Evolutionary conservation across 345 rosid species (phyloP).

Genomic region (Eucalyptus urophylla): DNA sequence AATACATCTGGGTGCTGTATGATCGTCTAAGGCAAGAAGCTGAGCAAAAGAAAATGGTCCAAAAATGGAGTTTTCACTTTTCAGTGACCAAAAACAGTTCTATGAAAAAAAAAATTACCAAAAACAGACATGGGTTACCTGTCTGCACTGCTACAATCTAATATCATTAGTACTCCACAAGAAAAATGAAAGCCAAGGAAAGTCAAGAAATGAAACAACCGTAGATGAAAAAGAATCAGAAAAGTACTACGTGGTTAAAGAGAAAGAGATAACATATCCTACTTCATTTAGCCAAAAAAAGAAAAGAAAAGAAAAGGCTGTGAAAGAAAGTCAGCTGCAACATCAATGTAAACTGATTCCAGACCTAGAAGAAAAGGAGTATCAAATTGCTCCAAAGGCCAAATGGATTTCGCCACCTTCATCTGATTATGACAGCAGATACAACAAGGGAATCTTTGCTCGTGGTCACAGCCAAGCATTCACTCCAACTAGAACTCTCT

Average conservation of each 20-base stretch:
- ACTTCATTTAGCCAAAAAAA: neutral
- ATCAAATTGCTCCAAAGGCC: neutral
- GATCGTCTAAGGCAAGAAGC: neutral
- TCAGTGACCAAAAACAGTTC: neutral
- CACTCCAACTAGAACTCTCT: neutral
- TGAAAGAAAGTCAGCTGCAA: neutral
- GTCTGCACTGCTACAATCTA: neutral
- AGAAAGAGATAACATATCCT: neutral
- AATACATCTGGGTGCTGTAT: neutral
- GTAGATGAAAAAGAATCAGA: neutral
- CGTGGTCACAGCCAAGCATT: neutral
- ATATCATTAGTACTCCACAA: neutral
- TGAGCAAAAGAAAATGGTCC: neutral
- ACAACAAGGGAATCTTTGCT: neutral
- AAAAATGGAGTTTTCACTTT: neutral
- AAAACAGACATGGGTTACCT: neutral
- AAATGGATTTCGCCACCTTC: neutral
- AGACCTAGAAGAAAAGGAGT: neutral
- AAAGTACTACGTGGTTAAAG: neutral
- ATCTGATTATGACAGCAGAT: neutral
- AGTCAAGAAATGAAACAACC: neutral
- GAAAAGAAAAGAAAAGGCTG: neutral
- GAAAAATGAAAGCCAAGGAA: neutral
- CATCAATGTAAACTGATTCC: no score
- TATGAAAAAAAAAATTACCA: neutral